Evolutionary conservation across 768 basidiomycete genomes (phyloP).

Genomic region (Galerina sulciceps): DNA sequence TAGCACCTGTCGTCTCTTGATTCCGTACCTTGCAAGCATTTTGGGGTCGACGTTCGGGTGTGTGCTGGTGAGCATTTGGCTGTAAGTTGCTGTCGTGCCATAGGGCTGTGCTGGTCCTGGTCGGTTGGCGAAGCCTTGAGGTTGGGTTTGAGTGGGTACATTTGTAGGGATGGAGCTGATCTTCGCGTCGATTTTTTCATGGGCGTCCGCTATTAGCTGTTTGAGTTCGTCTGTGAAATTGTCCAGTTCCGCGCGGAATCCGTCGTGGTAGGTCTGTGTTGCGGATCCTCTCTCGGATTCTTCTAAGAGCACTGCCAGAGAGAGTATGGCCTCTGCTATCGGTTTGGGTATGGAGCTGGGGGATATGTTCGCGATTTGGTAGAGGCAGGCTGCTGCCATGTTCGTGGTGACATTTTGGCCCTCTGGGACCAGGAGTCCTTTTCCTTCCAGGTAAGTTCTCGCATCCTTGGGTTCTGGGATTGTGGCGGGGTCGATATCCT

Average conservation of each 20-base stretch:
- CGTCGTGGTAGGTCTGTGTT: background rate
- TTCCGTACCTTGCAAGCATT: background rate
- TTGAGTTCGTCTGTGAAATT: background rate
- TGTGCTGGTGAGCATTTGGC: background rate
- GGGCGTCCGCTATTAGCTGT: too few relatives aligned
- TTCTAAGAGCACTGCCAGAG: background rate
- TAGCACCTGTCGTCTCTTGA: background rate
- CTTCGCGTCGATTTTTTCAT: too few relatives aligned
- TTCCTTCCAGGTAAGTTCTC: too few relatives aligned
- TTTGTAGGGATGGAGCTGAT: background rate
- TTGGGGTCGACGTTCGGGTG: background rate
- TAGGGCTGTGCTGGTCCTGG: background rate
- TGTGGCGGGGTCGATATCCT: too few relatives aligned
- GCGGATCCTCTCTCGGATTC: background rate
- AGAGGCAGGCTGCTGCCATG: too few relatives aligned
- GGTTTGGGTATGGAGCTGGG: background rate
- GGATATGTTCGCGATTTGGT: background rate
- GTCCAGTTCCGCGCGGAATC: background rate
- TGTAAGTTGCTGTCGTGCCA: background rate
- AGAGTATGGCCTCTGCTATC: background rate
- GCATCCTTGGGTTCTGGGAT: too few relatives aligned
- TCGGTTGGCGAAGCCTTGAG: background rate
- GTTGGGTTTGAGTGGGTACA: background rate
- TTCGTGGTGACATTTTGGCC: too few relatives aligned
- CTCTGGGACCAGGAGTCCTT: too few relatives aligned